Evolutionary conservation across 495 filamentous ascomycete genomes (phyloP).

Genomic region (Thozetella sp.): DNA sequence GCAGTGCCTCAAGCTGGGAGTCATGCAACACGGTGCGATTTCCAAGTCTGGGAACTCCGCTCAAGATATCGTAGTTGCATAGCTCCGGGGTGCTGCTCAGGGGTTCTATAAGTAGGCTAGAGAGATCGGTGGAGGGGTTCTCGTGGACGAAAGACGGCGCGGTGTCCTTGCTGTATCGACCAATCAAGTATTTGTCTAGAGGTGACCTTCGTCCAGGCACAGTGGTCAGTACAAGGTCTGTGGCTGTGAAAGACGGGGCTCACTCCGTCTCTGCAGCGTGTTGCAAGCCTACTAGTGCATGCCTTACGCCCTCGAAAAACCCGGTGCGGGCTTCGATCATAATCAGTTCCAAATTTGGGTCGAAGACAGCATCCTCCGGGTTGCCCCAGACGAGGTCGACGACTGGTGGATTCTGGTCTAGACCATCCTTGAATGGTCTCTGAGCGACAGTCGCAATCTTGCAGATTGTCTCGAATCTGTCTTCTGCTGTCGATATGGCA

Average conservation of each 20-base stretch:
- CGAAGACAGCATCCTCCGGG: slow-evolving; percentile 60
- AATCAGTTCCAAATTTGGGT: slow-evolving; percentile 69
- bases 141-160: slow-evolving; percentile 26
- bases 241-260: slow-evolving; percentile 17
- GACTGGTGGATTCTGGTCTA: slow-evolving; percentile 67
- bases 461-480: slow-evolving; percentile 68
- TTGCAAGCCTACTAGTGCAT: slow-evolving; percentile 75
- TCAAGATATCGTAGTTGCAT: slow-evolving; percentile 14
- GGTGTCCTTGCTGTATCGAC: slow-evolving; percentile 40
- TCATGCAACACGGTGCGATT: slow-evolving; percentile 58
- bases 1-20: slow-evolving; percentile 69
- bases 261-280: slow-evolving; percentile 63
- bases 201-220: slow-evolving; percentile 10
- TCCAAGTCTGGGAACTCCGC: slow-evolving; percentile 17
- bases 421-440: slow-evolving; percentile 55
- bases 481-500: slow-evolving; percentile 64
- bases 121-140: slow-evolving; percentile 31
- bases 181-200: slow-evolving; percentile 38
- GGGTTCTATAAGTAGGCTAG: slow-evolving; percentile 20
- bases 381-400: slow-evolving; percentile 76
- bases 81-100: background rate
- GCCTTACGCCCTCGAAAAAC: slow-evolving; percentile 75
- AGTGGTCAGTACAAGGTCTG: background rate
- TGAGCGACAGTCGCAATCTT: slow-evolving; percentile 75
- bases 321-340: slow-evolving; percentile 76